Percentiles rank a stretch among this genome's conserved stretches.
phyloP scores from a whole-genome alignment of 202 grass and related monocot species.

The Digitaria exilis region DNA sequence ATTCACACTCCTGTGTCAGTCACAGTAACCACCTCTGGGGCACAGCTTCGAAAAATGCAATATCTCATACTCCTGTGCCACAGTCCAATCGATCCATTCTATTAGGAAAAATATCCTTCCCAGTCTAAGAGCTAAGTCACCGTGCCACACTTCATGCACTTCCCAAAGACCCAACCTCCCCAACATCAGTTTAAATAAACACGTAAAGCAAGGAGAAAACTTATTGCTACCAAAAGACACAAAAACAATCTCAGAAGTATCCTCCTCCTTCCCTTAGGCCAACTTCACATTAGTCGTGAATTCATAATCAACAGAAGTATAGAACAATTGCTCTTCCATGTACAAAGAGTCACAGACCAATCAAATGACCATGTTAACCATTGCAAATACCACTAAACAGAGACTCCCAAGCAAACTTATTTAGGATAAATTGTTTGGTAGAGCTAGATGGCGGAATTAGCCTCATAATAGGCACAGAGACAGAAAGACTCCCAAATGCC shows the following conservation, averaged over 20 bases:
- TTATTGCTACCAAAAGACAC: background rate
- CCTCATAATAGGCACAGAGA: background rate
- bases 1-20: background rate
- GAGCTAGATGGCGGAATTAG: slow-evolving; percentile 17
- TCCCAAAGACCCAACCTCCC: background rate
- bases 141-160: background rate
- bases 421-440: background rate
- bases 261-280: too few relatives aligned
- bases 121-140: background rate
- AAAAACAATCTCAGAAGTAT: background rate
- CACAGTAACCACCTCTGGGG: background rate
- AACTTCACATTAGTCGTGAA: background rate
- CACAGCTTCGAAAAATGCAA: background rate
- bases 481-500: background rate
- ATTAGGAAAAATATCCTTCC: background rate
- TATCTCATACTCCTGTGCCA: too few relatives aligned
- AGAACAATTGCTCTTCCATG: background rate
- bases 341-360: background rate
- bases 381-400: background rate
- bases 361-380: background rate
- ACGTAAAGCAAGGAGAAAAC: background rate
- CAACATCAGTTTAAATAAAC: background rate
- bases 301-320: background rate
- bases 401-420: background rate
- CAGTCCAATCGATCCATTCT: too few relatives aligned